Base-by-base conservation (phyloP, 306 rosid species). In the Aeschynomene evenia region DNA sequence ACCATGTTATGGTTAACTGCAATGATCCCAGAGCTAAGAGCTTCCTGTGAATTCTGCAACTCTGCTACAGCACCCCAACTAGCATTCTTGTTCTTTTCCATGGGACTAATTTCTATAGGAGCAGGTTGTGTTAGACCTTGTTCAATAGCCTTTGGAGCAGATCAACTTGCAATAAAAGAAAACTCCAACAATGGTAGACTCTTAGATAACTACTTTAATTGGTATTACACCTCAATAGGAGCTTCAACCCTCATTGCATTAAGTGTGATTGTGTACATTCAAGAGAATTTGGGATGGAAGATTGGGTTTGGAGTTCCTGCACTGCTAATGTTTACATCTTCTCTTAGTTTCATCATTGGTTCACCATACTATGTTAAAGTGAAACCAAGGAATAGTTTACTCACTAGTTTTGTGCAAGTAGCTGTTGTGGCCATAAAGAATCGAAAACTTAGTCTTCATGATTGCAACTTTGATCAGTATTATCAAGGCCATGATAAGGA, bases 61-160 rank as follows among this genome's bases (percentile, higher is more conserved):
- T 56, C 84, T 51, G 68, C 80, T 36, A 71, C 77, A 15, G 19
- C 69, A 15, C 13, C 63, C 19, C 88, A 84, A 50, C 79, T 78
- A 36, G 56, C 73, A 13, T 50, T 73, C 33, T 10, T 79, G 75
- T 73, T 86, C 67, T 8, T 65, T 72, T 74, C 85, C n/a, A 57
- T 85, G 9, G 83, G 67, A 33, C 56, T 85, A 36, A 63, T 85
- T 15, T 85, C 90, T 18, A 75, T 85, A 46, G 90, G 87, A 71
- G 87, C 90, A 12, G 90, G 90, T 53, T 80, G 87, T 49, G 62
- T 85, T 26, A 71, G 87, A 63, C 85, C 90, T 36, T 80, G 87
- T 72, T 85, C 86, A 26, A 79, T 85, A 53, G 89, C 86, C 33
- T 85, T 85, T 72, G 89, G 89, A 71, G 89, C 86, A 18, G 89